Conservation (phyloP, 257 asterid species). For the Sherardia arvensis region DNA sequence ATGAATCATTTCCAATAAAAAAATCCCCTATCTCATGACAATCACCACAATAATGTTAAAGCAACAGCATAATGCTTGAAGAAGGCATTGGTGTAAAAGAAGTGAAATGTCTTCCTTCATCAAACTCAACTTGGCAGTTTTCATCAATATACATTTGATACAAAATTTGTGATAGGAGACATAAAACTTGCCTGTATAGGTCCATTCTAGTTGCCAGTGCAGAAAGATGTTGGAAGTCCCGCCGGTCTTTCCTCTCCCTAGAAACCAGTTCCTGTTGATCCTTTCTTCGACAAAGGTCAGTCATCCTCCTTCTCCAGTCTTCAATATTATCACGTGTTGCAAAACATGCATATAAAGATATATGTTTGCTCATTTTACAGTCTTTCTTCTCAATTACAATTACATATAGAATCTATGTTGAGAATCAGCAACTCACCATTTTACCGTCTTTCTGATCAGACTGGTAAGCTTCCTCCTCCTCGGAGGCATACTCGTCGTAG, state of each 20-base stretch:
- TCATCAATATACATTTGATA: neutral
- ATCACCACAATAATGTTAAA: neutral
- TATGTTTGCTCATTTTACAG: neutral
- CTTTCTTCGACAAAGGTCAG: slow-evolving; percentile 47
- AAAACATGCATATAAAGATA: slow-evolving; percentile 6
- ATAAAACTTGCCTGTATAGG: slow-evolving; percentile 50
- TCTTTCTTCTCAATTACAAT: neutral
- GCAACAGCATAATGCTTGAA: neutral
- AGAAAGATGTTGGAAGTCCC: slow-evolving; percentile 79
- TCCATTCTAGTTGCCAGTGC: slow-evolving; percentile 73
- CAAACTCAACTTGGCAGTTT: neutral
- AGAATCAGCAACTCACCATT: slow-evolving; percentile 30
- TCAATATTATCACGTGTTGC: slow-evolving; percentile 69
- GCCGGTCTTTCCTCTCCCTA: slow-evolving; percentile 71
- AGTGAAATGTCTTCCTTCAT: neutral
- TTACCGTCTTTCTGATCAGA: slow-evolving; percentile 30
- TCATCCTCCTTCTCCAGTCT: slow-evolving; percentile 84
- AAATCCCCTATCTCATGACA: neutral
- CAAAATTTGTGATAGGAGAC: neutral
- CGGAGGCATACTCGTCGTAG: slow-evolving; percentile 58
- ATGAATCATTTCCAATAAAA: neutral
- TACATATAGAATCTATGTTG: neutral
- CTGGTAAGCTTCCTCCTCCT: slow-evolving; percentile 32
- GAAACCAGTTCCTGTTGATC: slow-evolving; percentile 68
- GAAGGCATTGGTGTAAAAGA: neutral